Evolutionary conservation across 2,329 filamentous ascomycete genomes (phyloP), one percentile per base, ranked within the genome.

Genomic region (Ciborinia camelliae): DNA sequence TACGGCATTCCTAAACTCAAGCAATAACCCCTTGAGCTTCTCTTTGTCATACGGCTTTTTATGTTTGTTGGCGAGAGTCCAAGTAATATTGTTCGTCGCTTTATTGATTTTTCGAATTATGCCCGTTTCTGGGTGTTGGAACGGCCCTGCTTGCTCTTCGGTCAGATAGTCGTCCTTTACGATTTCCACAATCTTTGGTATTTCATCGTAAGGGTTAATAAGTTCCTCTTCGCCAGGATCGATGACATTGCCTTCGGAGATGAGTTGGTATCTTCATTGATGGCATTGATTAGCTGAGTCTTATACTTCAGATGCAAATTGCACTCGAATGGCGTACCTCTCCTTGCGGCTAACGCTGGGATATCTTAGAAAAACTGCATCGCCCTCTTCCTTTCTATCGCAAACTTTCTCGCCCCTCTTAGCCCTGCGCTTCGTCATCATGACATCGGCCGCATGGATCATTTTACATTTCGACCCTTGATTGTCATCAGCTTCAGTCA

Each of bases 81-180:
- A 41, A 28, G 43, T 63, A 12, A 63, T 50, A 35, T 65, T 66
- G 8, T 74, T 74, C 55, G 63, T 67, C 20, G 92, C 90, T 70
- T 90, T 87, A 71, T 91, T 89, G 71, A 98, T 81, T 66, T 88
- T 86, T 65, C 92, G 89, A 63, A 89, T 87, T 59, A 94, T 86
- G 35, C 93, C 93, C 28, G 82, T 86, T 63, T 86, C 84, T 64
- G 90, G 87, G 74, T 93, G 85, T 66, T 86, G 85, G 73, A 96
- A 89, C 37, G 84, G 81, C 67, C 84, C 80, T 51, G 86, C 84
- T 70, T 92, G 82, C 58, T 87, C 84, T 28, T 87, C 82, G 26
- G 89, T 90, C 41, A 97, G 84, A 76, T 97, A 97, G 72, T 89
- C 88, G 65, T 89, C 85, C 63, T 86, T 86, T 53, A 92, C 85